Percentiles rank a stretch among this genome's conserved stretches.
phyloP scores from a whole-genome alignment of 108 stramenopile genomes.

The Skeletonema marinoi region DNA sequence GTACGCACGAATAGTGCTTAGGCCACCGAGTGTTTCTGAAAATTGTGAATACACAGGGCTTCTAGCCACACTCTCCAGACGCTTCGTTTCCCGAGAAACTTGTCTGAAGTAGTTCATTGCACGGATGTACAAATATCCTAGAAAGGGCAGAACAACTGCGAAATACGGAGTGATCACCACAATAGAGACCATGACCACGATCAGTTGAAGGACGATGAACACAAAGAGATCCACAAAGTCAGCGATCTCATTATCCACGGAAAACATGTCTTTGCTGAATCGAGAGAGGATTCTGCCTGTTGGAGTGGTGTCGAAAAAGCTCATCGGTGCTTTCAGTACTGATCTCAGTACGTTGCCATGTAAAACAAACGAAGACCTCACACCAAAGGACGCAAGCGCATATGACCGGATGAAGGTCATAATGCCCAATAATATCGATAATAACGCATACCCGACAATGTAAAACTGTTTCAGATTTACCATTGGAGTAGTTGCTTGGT shows the following conservation, averaged over 20 bases:
- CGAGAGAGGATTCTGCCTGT: slow-evolving; percentile 88
- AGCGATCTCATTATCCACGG: slow-evolving; percentile 65
- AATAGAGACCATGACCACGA: slow-evolving; percentile 40
- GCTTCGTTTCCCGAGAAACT: slow-evolving; percentile 77
- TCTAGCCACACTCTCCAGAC: slow-evolving; percentile 86
- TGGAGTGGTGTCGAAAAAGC: slow-evolving; percentile 93
- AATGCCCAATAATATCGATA: slow-evolving; percentile 47
- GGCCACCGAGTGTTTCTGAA: slow-evolving; percentile 91
- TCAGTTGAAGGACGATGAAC: slow-evolving; percentile 42
- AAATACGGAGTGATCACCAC: slow-evolving; percentile 53
- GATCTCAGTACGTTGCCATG: slow-evolving; percentile 61
- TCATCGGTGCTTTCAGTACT: slow-evolving; percentile 84
- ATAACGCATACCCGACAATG: slow-evolving; percentile 41
- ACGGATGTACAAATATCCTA: slow-evolving; percentile 59
- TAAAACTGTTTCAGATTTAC: slow-evolving; percentile 44
- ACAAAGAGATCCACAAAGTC: slow-evolving; percentile 45
- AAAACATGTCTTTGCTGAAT: slow-evolving; percentile 81
- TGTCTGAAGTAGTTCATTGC: slow-evolving; percentile 78
- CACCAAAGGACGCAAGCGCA: slow-evolving; percentile 62
- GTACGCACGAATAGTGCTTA: slow-evolving; percentile 90
- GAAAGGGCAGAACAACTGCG: slow-evolving; percentile 51
- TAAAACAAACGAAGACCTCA: slow-evolving; percentile 58
- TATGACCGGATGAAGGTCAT: slow-evolving; percentile 64
- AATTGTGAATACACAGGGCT: slow-evolving; percentile 95
- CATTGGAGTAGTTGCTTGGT: slow-evolving; percentile 31